phyloP scores from a whole-genome alignment of 495 filamentous ascomycete species.

The Penicillium egyptiacum region DNA sequence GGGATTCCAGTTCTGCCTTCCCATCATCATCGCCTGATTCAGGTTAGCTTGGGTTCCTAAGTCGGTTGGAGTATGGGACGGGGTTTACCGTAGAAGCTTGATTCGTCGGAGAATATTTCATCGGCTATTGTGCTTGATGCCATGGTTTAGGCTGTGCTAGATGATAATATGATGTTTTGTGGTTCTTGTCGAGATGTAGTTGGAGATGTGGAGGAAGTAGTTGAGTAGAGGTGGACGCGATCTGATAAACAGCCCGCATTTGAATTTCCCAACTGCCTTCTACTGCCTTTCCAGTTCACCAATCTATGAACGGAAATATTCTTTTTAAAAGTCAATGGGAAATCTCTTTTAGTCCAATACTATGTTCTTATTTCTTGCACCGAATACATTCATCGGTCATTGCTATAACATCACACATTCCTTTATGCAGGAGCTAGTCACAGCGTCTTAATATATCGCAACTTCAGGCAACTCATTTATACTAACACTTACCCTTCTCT shows the following conservation, averaged over 20 bases:
- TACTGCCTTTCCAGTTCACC: background rate
- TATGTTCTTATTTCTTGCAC: background rate
- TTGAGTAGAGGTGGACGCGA: background rate
- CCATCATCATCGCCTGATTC: conserved; percentile 56
- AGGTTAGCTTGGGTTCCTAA: conserved; percentile 14
- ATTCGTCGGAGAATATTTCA: conserved; percentile 59
- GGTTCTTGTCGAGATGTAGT: background rate
- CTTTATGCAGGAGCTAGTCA: background rate
- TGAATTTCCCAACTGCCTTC: background rate
- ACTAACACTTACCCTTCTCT: background rate
- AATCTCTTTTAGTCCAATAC: background rate
- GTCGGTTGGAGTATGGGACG: background rate
- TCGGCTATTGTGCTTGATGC: conserved; percentile 10
- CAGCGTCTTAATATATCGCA: background rate
- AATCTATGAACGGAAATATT: background rate
- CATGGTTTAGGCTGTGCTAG: conserved; percentile 5
- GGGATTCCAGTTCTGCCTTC: conserved; percentile 36
- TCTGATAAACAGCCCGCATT: background rate
- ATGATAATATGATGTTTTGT: background rate
- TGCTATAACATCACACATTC: background rate
- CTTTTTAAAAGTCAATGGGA: background rate
- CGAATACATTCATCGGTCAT: background rate
- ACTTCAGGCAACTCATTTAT: background rate
- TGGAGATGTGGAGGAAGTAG: background rate
- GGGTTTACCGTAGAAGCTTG: conserved; percentile 66